Evolutionary conservation across 345 rosid genomes (phyloP), one percentile per base, ranked within the genome.

Genomic region (Mangifera indica): DNA sequence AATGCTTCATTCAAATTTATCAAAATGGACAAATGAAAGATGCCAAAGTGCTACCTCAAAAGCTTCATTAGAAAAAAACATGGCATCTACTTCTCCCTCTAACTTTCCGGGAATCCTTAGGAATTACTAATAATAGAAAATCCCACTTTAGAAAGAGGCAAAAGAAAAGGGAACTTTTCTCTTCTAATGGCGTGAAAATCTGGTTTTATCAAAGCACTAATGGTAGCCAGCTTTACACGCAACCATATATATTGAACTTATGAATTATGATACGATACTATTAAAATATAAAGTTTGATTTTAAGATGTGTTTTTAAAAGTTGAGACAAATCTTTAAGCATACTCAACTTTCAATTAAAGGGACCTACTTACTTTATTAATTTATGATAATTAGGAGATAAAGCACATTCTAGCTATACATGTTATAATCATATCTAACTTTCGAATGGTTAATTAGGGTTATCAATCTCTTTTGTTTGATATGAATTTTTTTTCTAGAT

Each of bases 21-120:
- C 9, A 53, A 64, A 73, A 65, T 51, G 58, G 58, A 60, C 74
- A 76, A 78, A 60, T 15, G 67, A 66, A 79, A 80, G 57, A 74
- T 45, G 84, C 79, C 76, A 80, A 81, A 77, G 44, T 66, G 73
- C 81, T 79, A 73, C 78, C 78, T 79, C 72, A 76, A 82, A 87
- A 82, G 77, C 73, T 60, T 74, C 56, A 48, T 74, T 76, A 71
- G 70, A 76, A 76, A 68, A n/a, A 49, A 71, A 67, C 71, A 70
- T 74, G 80, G 78, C 87, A 74, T 74, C 72, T 71, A 34, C 58
- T 63, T 40, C 67, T 57, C 25, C 48, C 46, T 56, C 68, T 18
- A 53, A 64, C 72, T 79, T 79, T 77, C 62, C 42, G 57, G 55
- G 84, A 72, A 80, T 80, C 78, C 82, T 84, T 79, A 70, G 77